Evolutionary conservation across 106 monocot species (phyloP).

Genomic region (Dendrobium officinale): DNA sequence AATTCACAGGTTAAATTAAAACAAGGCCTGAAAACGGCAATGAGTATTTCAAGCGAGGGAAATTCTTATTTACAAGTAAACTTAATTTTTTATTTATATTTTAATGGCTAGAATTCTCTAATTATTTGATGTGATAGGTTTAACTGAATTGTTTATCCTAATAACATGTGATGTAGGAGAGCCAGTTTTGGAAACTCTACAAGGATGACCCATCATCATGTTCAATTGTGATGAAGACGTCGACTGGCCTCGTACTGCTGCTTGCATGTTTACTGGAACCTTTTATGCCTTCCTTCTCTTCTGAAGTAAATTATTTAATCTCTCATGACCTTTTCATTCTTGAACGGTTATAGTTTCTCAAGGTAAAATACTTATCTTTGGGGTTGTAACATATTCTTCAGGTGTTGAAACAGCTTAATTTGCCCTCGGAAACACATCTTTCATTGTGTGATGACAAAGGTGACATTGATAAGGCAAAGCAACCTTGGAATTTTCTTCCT

Average conservation of each 20-base stretch:
- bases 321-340: not conserved
- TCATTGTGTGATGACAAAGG: constrained; percentile 67
- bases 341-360: not conserved
- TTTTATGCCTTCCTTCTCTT: constrained; percentile 94
- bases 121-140: not conserved
- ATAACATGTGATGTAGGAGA: constrained; percentile 48
- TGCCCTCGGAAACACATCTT: constrained; percentile 35
- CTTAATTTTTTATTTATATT: not conserved
- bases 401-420: constrained; percentile 86
- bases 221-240: constrained; percentile 82
- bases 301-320: constrained; percentile 40
- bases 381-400: not conserved
- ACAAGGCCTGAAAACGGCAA: constrained; percentile 83
- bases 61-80: constrained; percentile 88
- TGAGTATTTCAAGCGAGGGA: constrained; percentile 91
- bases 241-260: constrained; percentile 83
- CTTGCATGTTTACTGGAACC: constrained; percentile 88
- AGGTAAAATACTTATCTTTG: not conserved
- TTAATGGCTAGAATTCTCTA: not conserved
- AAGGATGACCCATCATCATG: constrained; percentile 80
- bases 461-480: constrained; percentile 51
- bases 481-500: constrained; percentile 75
- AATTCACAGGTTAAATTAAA: constrained; percentile 79
- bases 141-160: not conserved
- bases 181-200: constrained; percentile 92